Evolutionary conservation across 345 rosid genomes (phyloP), one percentile per base, ranked within the genome.

Genomic region (Heritiera fomes): DNA sequence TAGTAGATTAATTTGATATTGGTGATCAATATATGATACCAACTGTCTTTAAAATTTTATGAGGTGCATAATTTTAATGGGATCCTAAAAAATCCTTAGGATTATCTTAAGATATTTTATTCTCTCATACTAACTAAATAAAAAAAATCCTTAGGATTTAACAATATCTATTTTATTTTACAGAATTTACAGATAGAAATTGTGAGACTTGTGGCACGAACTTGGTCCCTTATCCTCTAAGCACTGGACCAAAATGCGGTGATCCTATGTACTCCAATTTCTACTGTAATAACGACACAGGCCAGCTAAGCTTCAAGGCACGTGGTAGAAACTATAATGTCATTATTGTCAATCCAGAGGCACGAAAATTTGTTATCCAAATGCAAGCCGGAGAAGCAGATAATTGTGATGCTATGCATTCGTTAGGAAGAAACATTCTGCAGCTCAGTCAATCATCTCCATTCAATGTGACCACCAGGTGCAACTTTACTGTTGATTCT

Each of bases 201-300:
- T 75, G 70, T 78, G 58, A 53, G 9, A 28, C 53, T 62, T 69
- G 79, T 69, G 75, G 58, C 65, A 68, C 76, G 7, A 69, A 68
- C 72, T 55, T 78, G 46, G 73, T 40, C 11, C 76, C 75, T 40
- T 68, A 52, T 30, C 58, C 73, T 20, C 64, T 69, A 28, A 77
- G 68, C 77, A 76, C 58, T 28, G 40, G 43, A 15, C n/a, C 65
- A 20, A 40, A 30, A 3, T 52, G 80, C 46, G 77, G 81, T 5
- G 81, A 79, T 13, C 41, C 72, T 7, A 65, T 64, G 72, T 76
- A 76, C 63, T 50, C 5, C 49, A 50, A n/a, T n/a, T 76, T 76
- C 61, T 5, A 75, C 38, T 62, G 60, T 12, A 38, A 49, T 1
- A 8, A 32, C 5, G 6, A 9, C 14, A 60, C 78, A 0, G 28